Base-by-base conservation (phyloP, 129 eudicot genomes). In the Chrysanthemum seticuspe region DNA sequence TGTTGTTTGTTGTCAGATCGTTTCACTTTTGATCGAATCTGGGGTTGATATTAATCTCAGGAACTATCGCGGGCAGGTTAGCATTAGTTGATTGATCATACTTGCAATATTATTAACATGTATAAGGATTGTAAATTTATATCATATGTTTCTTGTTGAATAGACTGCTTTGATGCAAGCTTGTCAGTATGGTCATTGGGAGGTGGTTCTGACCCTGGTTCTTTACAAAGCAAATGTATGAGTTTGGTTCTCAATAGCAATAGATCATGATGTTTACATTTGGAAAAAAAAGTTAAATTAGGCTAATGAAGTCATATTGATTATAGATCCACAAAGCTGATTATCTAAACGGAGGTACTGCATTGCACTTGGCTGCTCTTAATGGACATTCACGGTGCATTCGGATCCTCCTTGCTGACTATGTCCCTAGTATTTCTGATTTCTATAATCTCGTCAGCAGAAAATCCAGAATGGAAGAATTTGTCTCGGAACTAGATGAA, bases 121-220 rank as follows among this genome's bases (percentile, higher is more conserved):
- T 50, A 29, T 23, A 58, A 68, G 29, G 58, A 34, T 51, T 19
- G n/a, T n/a, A 44, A 9, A 12, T 45, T 21, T 25, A 73, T 62
- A 63, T 52, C n/a, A n/a, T 16, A 11, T 14, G 63, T 68, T 29
- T 34, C 2, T 44, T 61, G 72, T 13, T 49, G 87, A 81, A 56
- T 86, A 95, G 99, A 95, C 99, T 77, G 99, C 99, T 55, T 79
- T 95, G 84, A 95, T 95, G 99, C 99, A 95, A 90, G 99, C 97
- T 70, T 95, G 99, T 83, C 99, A 95, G 78, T 87, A 88, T 71
- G 99, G 97, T 66, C 97, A 95, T 19, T 95, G 99, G 99, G 99
- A 95, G 83, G 99, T 95, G 83, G 98, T 89, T 77, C 88, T 85
- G 80, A 89, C 91, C 56, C 80, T 92, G 71, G 81, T 92, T 65